Base-by-base conservation (phyloP, 306 rosid genomes). In the Citrullus amarus region DNA sequence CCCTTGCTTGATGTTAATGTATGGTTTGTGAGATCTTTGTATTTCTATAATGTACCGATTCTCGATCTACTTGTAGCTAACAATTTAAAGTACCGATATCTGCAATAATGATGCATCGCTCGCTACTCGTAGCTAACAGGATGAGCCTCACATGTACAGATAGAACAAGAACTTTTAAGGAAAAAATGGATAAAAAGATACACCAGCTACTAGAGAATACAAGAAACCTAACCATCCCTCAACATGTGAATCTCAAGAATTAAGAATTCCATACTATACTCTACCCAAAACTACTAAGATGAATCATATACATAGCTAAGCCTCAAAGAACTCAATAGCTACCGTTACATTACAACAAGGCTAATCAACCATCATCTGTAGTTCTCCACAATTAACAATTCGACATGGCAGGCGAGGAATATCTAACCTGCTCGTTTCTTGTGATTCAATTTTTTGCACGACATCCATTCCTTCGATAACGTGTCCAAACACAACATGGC, bases 401-500 rank as follows among this genome's bases (percentile, higher is more conserved):
- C 96, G 87, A 88, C 97, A 89, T 68, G 97, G 96, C 83, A 85
- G 77, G 54, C 83, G 85, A 81, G 98, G 95, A 85, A 57, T 44
- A 84, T 94, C 95, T 20, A 78, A 48, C 80, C 96, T 87, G 89
- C 96, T 89, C 56, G 95, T 94, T 80, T 89, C 95, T 79, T 89
- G 96, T 58, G 90, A 84, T 84, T 94, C 97, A 38, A 92, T 93
- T 48, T 86, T 84, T 77, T 50, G 76, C 79, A 90, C 91, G 67
- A 94, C 85, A 83, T 92, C 96, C 86, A 92, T 79, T 80, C 96
- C 96, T 58, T 92, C 97, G 38, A 89, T 69, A 54, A 94, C 88
- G 9, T 92, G 89, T 65, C 96, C 96, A 60, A 92, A 90, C 79
- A 94, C 97, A 48, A 94, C 97, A 41, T 94, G 97, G 51, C 93